Conservation (phyloP, 495 filamentous ascomycete species). For the Platismatia glauca region DNA sequence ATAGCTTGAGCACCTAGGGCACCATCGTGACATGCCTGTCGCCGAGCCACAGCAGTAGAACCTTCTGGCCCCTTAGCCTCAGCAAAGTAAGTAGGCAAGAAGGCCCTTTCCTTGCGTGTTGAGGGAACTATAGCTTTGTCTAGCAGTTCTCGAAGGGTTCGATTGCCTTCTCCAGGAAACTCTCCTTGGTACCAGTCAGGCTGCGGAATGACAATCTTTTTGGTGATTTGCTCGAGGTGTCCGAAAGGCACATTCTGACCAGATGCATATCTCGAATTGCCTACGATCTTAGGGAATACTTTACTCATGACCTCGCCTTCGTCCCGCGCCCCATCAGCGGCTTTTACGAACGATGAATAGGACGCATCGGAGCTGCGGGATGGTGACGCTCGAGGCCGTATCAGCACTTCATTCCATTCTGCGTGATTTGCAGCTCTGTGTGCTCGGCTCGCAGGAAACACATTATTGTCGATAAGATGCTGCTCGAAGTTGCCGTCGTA, state of each 20-base stretch:
- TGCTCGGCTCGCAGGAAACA: not conserved
- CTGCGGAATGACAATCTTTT: not conserved
- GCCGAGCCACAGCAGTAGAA: not conserved
- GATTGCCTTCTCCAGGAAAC: not conserved
- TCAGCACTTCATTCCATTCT: not conserved
- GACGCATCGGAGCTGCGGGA: not conserved
- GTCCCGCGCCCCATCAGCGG: not conserved
- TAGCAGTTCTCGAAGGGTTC: not conserved
- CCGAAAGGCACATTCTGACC: not conserved
- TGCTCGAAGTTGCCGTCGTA: not conserved
- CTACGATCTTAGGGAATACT: not conserved
- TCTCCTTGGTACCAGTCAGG: not conserved
- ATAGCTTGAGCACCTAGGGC: not conserved
- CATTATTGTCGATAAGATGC: not conserved
- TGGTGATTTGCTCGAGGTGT: not conserved
- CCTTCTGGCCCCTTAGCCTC: not conserved
- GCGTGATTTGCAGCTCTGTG: not conserved
- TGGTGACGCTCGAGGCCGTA: not conserved
- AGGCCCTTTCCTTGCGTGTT: not conserved
- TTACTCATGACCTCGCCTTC: not conserved
- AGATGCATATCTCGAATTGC: not conserved
- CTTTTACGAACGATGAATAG: not conserved
- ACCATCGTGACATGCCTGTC: not conserved
- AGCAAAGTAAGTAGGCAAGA: not conserved
- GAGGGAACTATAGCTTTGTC: not conserved